These are phyloP conservation scores for Avena insularis DNA, from an alignment of 176 grass and related monocot genomes.

Conservation along the genomic window DNA sequence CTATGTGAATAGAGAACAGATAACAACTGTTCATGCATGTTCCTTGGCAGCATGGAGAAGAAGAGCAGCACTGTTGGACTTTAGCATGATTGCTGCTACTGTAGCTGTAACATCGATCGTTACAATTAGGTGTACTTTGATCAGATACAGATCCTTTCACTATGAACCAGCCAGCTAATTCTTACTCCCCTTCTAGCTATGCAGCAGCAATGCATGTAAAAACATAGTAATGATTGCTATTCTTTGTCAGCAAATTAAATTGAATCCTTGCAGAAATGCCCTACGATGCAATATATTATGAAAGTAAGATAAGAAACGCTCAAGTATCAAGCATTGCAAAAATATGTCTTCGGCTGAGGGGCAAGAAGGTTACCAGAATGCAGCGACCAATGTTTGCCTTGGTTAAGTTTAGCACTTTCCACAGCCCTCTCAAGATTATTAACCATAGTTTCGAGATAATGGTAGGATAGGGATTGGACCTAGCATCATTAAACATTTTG, in stretches of 20 bases:
- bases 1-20: constrained; percentile 53
- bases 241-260: too few species aligned
- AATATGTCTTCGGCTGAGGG: neutral
- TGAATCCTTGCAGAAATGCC: too few species aligned
- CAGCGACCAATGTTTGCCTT: neutral
- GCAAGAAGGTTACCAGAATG: neutral
- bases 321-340: neutral
- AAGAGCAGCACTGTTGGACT: constrained; percentile 62
- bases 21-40: constrained; percentile 47
- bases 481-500: neutral
- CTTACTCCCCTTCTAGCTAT: constrained; percentile 3
- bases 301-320: too few species aligned
- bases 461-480: neutral
- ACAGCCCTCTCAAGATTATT: neutral
- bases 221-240: neutral
- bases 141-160: constrained; percentile 57
- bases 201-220: neutral
- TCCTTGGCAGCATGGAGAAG: constrained; percentile 50
- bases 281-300: too few species aligned
- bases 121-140: constrained; percentile 50
- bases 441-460: neutral
- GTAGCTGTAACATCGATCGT: constrained; percentile 41
- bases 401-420: neutral
- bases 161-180: constrained; percentile 13
- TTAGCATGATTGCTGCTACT: constrained; percentile 52